Base-by-base conservation (phyloP, 768 basidiomycete species). In the Gymnopilus junonius region DNA sequence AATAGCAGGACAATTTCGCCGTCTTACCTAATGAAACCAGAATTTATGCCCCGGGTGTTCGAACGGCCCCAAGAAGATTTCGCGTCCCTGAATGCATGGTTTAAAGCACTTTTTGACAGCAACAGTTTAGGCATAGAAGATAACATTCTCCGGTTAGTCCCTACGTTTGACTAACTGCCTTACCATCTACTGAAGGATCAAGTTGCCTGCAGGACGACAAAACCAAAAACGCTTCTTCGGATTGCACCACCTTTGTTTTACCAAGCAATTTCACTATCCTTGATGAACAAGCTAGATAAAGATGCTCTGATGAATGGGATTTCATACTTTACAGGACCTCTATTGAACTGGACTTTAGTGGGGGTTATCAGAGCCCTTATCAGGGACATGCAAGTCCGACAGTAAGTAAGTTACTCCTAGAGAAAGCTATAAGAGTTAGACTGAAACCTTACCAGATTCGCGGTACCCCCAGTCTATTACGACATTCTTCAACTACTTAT, bases 121-220 rank as follows among this genome's bases (percentile, higher is more conserved):
- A 80, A 78, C 62, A 92, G 86, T 65, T 93, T 94, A 71, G 93
- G 93, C 1, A 93, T 94, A 27, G 93, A 94, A 66, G 93, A 94
- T 68, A 87, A 84, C 14, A 90, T 92, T 59, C 76, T 90, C 25
- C 80, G 88, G 88, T 87, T 74, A 55, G 48, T 67, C 59, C 54
- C 12, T 39, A 27, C 48, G 6, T 1, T n/a, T 35, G 31, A 39
- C 27, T 50, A 31, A 31, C 43, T 39, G 17, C 20, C 32, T 8
- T 39, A 23, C 12, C 51, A 53, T 27, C 29, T 8, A 42, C 54
- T 29, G 42, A 15, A 56, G 31, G 50, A 14, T 48, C 25, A 55
- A 57, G 56, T 27, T 56, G 56, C 32, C 50, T 6, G 23, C 58
- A 93, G 91, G 59, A 85, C 89, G 8, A 93, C 90, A 3, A 85